Evolutionary conservation across 2,329 filamentous ascomycete species (phyloP).

Genomic region (Exophiala alcalophila): DNA sequence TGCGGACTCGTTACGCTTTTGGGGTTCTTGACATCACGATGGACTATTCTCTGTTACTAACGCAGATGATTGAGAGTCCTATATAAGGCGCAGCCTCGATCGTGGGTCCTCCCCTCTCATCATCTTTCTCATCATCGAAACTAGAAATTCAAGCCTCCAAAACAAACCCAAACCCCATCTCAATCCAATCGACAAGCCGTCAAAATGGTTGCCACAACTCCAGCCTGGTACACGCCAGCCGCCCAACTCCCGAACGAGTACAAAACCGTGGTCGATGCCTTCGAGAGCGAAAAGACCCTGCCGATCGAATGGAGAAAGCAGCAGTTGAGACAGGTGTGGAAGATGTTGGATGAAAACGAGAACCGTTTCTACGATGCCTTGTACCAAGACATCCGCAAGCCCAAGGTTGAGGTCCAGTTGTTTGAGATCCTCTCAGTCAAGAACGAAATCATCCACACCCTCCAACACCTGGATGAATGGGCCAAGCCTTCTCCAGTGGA

Average conservation of each 20-base stretch:
- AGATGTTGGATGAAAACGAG: conserved; percentile 43
- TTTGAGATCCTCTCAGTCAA: conserved; percentile 37
- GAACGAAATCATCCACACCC: conserved; percentile 37
- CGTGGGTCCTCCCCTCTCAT: no score
- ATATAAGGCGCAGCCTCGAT: no score
- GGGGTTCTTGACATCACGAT: no score
- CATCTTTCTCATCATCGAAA: no score
- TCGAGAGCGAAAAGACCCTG: conserved; percentile 38
- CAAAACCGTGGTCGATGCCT: conserved; percentile 29
- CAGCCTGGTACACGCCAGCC: neutral
- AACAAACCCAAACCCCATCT: no score
- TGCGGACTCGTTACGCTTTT: no score
- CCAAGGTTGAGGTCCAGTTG: conserved; percentile 35
- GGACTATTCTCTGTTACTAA: no score
- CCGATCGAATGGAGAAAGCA: conserved; percentile 40
- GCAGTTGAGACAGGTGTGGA: conserved; percentile 43
- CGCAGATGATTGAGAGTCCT: no score
- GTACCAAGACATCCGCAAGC: conserved; percentile 38
- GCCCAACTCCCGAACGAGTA: neutral
- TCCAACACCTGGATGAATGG: conserved; percentile 44
- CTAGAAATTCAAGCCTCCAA: no score
- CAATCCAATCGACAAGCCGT: no score
- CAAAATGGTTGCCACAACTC: conserved; percentile 1
- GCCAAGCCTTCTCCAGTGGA: conserved; percentile 32
- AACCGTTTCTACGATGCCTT: conserved; percentile 36